Conservation (phyloP, 2,329 filamentous ascomycete genomes). For the Septoria linicola region DNA sequence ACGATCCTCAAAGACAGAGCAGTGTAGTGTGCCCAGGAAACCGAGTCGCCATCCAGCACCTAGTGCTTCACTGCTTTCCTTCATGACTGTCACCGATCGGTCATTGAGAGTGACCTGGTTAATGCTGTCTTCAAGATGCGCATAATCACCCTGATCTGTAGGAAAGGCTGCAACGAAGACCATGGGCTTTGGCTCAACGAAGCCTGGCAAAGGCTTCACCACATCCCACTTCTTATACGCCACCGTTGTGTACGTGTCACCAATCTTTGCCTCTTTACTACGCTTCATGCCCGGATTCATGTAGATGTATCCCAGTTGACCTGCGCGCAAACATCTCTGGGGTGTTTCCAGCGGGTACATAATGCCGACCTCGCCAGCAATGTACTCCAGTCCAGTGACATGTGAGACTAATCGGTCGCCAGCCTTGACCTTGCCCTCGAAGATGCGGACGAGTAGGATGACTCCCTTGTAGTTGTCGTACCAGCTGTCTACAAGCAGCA, state of each 20-base stretch:
- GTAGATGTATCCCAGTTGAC: constrained; percentile 93
- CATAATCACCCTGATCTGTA: constrained; percentile 83
- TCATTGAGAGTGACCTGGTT: constrained; percentile 92
- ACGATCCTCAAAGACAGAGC: constrained; percentile 97
- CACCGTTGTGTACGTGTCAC: constrained; percentile 87
- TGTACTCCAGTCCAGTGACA: constrained; percentile 85
- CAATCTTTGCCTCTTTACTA: constrained; percentile 91
- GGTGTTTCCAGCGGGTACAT: constrained; percentile 88
- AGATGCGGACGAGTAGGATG: constrained; percentile 83
- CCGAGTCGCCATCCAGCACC: constrained; percentile 92
- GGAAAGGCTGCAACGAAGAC: constrained; percentile 97
- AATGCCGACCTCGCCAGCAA: constrained; percentile 92
- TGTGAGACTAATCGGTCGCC: constrained; percentile 87
- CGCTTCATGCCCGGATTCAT: constrained; percentile 99
- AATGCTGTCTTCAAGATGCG: constrained; percentile 88
- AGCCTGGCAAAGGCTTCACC: constrained; percentile 82
- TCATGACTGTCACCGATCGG: constrained; percentile 87
- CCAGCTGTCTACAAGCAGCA: constrained; percentile 96
- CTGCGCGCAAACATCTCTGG: constrained; percentile 76
- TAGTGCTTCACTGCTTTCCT: constrained; percentile 90
- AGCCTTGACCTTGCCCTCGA: constrained; percentile 78
- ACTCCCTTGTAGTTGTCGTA: constrained; percentile 96
- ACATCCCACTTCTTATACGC: constrained; percentile 63
- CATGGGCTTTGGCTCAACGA: constrained; percentile 98
- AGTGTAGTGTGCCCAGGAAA: constrained; percentile 94